Base-by-base conservation (phyloP, 345 rosid genomes). In the Dipteronia dyeriana region DNA sequence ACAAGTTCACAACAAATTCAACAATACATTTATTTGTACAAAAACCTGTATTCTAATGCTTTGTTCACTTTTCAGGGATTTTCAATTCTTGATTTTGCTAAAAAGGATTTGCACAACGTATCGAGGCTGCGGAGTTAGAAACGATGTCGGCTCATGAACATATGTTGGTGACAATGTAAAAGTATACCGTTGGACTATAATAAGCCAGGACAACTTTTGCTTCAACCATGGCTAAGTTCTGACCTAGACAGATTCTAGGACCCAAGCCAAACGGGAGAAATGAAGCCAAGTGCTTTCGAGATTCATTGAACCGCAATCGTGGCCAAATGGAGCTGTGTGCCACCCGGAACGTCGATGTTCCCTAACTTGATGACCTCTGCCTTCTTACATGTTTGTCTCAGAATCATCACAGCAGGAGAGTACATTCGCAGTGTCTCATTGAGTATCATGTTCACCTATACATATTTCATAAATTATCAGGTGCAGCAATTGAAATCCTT, bases 381-480 rank as follows among this genome's bases (percentile, higher is more conserved):
- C 12, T 59, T 59, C 3, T 31, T 78, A 11, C 59, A 39, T 29
- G 90, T 81, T 86, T 86, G 75, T 73, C 94, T 87, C 79, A 77
- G 79, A 70, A 88, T 0, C 84, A 79, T 77, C 81, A 84, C 86
- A 2, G 81, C 89, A n/a, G 96, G 97, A 49, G 97, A 85, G 80
- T 95, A 95, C 22, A 90, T 91, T 45, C 99, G 69, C 20, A 93
- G 87, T 0, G 94, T 88, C 84, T 93, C 98, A 1, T 89, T 81
- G 71, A 95, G 70, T 63, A 93, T 86, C 96, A 88, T 82, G 71
- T 71, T 78, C 65, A 92, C 81, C 97, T 94, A 5, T 4, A 34
- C 4, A 34, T 34, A 5, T 4, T 4, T 4, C 4, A 4, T 4
- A 4, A 34, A 5, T 4, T 3, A 5, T 34, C 38, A 34, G 4